Conservation (phyloP, 179 eudicot species). For the Gypsophila paniculata region DNA sequence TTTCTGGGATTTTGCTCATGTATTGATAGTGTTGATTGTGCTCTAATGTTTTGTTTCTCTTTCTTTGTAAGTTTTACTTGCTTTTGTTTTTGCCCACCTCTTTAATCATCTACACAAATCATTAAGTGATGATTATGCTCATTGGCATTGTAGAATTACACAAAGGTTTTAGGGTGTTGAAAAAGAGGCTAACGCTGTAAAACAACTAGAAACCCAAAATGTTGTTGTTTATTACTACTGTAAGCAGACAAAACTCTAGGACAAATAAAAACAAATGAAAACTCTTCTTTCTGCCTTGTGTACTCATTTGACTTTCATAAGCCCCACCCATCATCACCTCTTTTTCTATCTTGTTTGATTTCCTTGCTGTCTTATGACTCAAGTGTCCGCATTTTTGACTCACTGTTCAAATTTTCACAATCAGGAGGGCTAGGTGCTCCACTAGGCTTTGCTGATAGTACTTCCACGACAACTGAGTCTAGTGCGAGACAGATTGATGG, state of each 20-base stretch:
- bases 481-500: conserved; percentile 15
- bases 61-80: neutral
- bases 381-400: conserved; percentile 1
- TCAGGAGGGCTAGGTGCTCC: conserved; percentile 29
- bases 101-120: neutral
- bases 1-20: neutral
- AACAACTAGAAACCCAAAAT: no score
- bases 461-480: conserved; percentile 20
- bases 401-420: neutral
- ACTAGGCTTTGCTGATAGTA: conserved; percentile 28
- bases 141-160: neutral
- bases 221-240: neutral
- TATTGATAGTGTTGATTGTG: neutral
- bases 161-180: neutral
- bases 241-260: neutral
- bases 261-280: neutral
- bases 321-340: neutral
- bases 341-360: neutral
- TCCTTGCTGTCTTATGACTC: neutral
- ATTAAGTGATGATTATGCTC: neutral
- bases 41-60: neutral
- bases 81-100: neutral
- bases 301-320: neutral
- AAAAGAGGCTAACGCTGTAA: neutral
- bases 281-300: neutral